Evolutionary conservation across 2,329 filamentous ascomycete species (phyloP).

Genomic region (Epichloe hybrida): DNA sequence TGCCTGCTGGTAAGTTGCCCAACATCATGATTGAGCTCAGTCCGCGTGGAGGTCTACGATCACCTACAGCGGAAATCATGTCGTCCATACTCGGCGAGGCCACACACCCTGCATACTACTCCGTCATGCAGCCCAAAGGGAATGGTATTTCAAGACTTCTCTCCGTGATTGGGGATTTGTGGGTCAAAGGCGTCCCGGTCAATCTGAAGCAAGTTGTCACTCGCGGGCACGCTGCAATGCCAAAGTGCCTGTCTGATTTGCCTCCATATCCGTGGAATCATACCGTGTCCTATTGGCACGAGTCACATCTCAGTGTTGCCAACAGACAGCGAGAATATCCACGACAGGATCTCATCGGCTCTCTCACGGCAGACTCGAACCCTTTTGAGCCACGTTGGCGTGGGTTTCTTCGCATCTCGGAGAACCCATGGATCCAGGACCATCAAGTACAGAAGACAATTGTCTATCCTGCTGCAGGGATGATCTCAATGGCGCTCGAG

Average conservation of each 20-base stretch:
- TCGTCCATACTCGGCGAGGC: constrained; percentile 4
- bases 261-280: constrained; percentile 44
- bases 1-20: constrained; percentile 15
- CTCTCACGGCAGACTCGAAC: constrained; percentile 28
- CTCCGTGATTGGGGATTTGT: constrained; percentile 21
- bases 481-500: constrained; percentile 35
- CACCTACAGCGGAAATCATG: constrained; percentile 23
- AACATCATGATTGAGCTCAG: constrained; percentile 28
- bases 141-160: constrained; percentile 16
- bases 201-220: constrained; percentile 19
- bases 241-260: constrained; percentile 29
- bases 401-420: constrained; percentile 32
- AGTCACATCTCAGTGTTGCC: constrained; percentile 31
- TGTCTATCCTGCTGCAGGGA: constrained; percentile 37
- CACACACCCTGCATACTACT: constrained; percentile 11
- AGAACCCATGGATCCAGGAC: constrained; percentile 39
- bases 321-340: constrained; percentile 30
- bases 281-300: constrained; percentile 37
- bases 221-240: constrained; percentile 6
- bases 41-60: constrained; percentile 23
- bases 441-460: constrained; percentile 37
- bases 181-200: constrained; percentile 20
- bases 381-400: constrained; percentile 33
- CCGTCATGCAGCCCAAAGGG: constrained; percentile 15
- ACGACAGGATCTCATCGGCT: constrained; percentile 38